Percentiles rank a stretch among this genome's conserved stretches.
Conservation (phyloP, 2,329 filamentous ascomycete species). For the Sphaerostilbella broomeana region DNA sequence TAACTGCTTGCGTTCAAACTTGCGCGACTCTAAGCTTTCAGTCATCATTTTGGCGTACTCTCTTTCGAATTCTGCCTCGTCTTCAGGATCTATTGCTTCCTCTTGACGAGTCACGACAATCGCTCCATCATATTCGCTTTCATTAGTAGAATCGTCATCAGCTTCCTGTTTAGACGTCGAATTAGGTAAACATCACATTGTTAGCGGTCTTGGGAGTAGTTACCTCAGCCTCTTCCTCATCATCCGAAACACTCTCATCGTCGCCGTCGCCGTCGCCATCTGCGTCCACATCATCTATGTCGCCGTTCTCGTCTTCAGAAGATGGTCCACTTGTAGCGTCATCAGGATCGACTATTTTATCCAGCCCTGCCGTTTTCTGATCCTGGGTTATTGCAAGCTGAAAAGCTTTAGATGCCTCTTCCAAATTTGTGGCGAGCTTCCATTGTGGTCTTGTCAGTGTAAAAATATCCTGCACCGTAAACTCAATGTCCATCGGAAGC, state of each 20-base stretch:
- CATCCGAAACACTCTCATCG: conserved; percentile 53
- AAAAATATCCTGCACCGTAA: conserved; percentile 89
- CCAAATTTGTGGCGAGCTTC: conserved; percentile 73
- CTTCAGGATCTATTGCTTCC: conserved; percentile 85
- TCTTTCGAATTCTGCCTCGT: conserved; percentile 93
- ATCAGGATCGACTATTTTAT: conserved; percentile 63
- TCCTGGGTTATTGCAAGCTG: conserved; percentile 84
- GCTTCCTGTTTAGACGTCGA: conserved; percentile 43
- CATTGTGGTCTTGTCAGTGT: conserved; percentile 81
- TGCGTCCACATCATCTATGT: conserved; percentile 57
- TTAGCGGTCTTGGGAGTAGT: conserved; percentile 43
- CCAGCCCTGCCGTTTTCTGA: conserved; percentile 70
- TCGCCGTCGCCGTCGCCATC: conserved; percentile 56
- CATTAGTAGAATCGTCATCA: conserved; percentile 43
- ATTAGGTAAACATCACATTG: too few relatives aligned
- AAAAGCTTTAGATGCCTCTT: conserved; percentile 79
- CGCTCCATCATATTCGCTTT: conserved; percentile 68
- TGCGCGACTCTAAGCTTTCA: conserved; percentile 90
- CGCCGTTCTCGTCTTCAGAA: conserved; percentile 70
- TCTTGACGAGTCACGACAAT: conserved; percentile 89
- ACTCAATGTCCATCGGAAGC: conserved; percentile 94
- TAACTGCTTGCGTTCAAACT: conserved; percentile 87
- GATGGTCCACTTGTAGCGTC: conserved; percentile 63
- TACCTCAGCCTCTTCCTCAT: conserved; percentile 57
- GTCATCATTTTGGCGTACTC: conserved; percentile 98